These are phyloP conservation scores for Pseudogymnoascus sp. DNA, from an alignment of 2,329 filamentous ascomycete genomes.

Conservation along the genomic window DNA sequence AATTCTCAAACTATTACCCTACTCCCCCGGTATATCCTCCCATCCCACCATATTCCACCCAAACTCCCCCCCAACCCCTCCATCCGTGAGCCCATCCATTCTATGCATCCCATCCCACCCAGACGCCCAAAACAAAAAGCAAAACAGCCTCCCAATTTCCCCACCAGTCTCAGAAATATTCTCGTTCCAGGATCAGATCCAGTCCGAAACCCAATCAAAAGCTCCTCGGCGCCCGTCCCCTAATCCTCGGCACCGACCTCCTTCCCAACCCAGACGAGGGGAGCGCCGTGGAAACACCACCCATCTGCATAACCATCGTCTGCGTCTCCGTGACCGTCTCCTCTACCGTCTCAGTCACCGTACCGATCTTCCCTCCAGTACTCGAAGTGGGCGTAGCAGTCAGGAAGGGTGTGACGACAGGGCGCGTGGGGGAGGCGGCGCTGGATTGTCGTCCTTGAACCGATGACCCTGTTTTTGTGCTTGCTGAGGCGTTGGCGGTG, in stretches of 20 bases:
- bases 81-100: background rate
- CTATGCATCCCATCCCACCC: background rate
- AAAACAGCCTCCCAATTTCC: background rate
- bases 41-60: background rate
- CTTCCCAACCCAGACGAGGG: background rate
- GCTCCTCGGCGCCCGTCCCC: background rate
- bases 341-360: background rate
- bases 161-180: background rate
- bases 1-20: background rate
- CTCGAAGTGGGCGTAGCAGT: background rate
- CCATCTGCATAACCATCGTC: conserved; percentile 3
- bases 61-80: background rate
- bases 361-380: background rate
- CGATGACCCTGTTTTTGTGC: background rate
- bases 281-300: background rate
- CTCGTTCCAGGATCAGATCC: background rate
- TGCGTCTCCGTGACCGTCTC: background rate
- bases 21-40: background rate
- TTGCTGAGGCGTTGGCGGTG: background rate
- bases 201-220: background rate
- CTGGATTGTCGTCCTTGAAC: background rate
- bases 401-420: background rate
- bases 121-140: background rate
- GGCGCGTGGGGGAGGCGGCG: background rate
- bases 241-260: background rate